Evolutionary conservation across 495 filamentous ascomycete genomes (phyloP).

Genomic region (Hypoxylon subgilvum): DNA sequence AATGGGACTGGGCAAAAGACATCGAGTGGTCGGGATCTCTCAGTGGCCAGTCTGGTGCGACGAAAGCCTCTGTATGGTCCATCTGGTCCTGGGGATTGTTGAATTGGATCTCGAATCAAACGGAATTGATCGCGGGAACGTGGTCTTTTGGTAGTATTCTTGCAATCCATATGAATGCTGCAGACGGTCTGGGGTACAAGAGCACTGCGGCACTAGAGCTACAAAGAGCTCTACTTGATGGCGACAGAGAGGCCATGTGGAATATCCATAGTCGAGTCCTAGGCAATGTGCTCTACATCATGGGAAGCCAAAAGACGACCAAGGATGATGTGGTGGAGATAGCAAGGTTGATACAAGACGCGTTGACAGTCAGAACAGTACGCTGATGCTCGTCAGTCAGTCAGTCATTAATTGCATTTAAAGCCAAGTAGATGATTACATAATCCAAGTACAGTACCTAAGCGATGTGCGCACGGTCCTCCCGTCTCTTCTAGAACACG

Average conservation of each 20-base stretch:
- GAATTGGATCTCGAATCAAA: conserved; percentile 56
- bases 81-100: conserved; percentile 68
- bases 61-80: conserved; percentile 62
- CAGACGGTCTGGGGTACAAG: conserved; percentile 62
- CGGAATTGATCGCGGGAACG: conserved; percentile 61
- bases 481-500: conserved; percentile 2
- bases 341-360: conserved; percentile 41
- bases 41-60: not conserved
- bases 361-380: not conserved
- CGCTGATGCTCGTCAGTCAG: not conserved
- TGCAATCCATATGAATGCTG: conserved; percentile 63
- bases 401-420: no score
- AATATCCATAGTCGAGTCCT: conserved; percentile 75
- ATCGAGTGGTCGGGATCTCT: conserved; percentile 40
- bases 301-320: conserved; percentile 69
- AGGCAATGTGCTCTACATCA: conserved; percentile 78
- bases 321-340: conserved; percentile 56
- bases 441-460: no score
- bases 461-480: conserved; percentile 4
- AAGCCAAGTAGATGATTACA: conserved; percentile 8
- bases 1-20: conserved; percentile 57
- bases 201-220: conserved; percentile 67
- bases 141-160: conserved; percentile 76
- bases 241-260: conserved; percentile 41
- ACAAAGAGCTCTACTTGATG: conserved; percentile 59